Percentiles rank a stretch among this genome's conserved stretches.
Evolutionary conservation across 2,329 filamentous ascomycete genomes (phyloP).

Genomic region (Colletotrichum brevisporum): DNA sequence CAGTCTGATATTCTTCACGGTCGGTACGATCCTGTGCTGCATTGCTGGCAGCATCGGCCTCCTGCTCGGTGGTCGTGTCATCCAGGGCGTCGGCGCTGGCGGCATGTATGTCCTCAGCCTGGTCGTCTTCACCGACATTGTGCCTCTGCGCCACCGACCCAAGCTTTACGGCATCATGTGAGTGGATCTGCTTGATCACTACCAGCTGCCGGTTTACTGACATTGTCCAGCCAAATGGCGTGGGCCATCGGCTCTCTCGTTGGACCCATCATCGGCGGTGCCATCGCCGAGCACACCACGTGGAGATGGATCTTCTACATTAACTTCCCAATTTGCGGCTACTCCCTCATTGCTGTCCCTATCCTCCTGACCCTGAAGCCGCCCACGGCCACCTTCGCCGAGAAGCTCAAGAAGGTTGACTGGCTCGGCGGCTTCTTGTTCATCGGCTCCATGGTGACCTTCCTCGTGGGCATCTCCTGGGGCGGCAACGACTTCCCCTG

Average conservation of each 20-base stretch:
- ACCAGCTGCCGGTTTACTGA: neutral
- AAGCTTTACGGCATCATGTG: constrained; percentile 56
- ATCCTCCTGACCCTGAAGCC: constrained; percentile 58
- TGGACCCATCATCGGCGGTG: constrained; percentile 56
- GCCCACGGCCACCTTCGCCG: constrained; percentile 46
- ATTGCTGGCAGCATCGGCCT: constrained; percentile 49
- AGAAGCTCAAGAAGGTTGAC: constrained; percentile 59
- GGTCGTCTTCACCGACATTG: constrained; percentile 59
- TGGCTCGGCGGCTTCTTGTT: constrained; percentile 62
- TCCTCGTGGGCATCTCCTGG: constrained; percentile 64
- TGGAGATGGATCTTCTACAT: constrained; percentile 66
- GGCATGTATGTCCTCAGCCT: constrained; percentile 57
- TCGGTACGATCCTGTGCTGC: constrained; percentile 58
- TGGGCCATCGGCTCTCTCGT: constrained; percentile 58
- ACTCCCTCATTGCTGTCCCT: constrained; percentile 56
- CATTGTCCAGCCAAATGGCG: constrained; percentile 46
- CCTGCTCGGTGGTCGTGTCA: constrained; percentile 54
- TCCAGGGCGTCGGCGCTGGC: constrained; percentile 58
- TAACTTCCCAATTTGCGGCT: constrained; percentile 60
- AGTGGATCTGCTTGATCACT: constrained; percentile 36
- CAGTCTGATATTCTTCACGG: constrained; percentile 56
- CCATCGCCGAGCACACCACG: constrained; percentile 51
- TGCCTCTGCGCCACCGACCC: constrained; percentile 57
- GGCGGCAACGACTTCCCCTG: constrained; percentile 61
- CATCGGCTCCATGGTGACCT: constrained; percentile 56